Conservation (phyloP, 306 rosid genomes). For the Cucumis cinereus region DNA sequence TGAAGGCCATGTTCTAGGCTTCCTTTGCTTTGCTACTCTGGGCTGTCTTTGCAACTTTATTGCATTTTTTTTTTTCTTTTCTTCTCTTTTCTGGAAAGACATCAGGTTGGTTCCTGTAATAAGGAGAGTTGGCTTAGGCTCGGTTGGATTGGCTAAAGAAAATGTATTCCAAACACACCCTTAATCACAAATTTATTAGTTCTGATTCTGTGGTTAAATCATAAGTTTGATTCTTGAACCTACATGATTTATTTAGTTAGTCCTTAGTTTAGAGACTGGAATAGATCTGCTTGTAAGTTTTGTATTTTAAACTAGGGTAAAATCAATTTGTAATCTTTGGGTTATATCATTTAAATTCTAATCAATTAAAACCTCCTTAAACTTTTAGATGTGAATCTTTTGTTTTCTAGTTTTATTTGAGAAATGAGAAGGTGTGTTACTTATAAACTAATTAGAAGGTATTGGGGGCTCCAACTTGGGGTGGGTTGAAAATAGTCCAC, state of each 20-base stretch:
- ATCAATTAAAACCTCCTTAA: too few relatives aligned
- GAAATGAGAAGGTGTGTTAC: too few relatives aligned
- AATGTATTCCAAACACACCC: too few relatives aligned
- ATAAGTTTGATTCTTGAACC: neutral
- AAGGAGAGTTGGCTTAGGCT: neutral
- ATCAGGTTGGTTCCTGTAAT: neutral
- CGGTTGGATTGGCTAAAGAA: too few relatives aligned
- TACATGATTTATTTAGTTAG: neutral
- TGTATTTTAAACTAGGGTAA: neutral
- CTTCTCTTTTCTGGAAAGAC: neutral
- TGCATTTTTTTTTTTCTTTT: neutral
- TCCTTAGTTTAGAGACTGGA: neutral
- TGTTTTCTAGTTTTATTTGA: too few relatives aligned
- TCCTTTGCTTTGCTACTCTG: neutral
- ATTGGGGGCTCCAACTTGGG: too few relatives aligned
- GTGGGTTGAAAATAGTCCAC: too few relatives aligned
- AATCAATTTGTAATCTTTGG: too few relatives aligned
- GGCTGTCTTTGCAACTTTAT: neutral
- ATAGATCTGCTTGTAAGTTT: neutral
- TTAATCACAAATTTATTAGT: neutral
- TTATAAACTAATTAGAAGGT: too few relatives aligned
- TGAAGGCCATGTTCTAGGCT: neutral
- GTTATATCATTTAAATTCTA: too few relatives aligned
- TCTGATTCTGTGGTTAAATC: neutral
- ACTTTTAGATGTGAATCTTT: too few relatives aligned